These are phyloP conservation scores for Colletotrichum endophyticum DNA, from an alignment of 2,329 filamentous ascomycete species.

Conservation along the genomic window DNA sequence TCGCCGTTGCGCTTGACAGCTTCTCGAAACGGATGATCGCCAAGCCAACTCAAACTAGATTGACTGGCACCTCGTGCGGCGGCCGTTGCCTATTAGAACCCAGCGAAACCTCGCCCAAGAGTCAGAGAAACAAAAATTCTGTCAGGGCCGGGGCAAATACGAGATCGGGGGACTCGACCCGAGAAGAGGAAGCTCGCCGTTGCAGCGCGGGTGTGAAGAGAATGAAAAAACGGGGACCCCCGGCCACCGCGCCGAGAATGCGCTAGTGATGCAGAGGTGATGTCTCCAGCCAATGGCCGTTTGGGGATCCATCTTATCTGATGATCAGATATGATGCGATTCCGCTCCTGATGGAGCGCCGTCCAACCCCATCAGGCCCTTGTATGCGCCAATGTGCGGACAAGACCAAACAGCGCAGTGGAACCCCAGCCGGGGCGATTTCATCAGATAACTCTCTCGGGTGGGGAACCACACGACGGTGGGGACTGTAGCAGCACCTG, in stretches of 20 bases:
- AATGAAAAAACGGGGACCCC: not conserved
- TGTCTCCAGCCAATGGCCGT: not conserved
- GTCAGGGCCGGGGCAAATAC: not conserved
- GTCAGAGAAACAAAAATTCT: not conserved
- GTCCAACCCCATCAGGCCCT: not conserved
- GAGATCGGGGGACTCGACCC: not conserved
- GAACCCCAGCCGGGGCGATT: not conserved
- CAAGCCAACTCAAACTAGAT: not conserved
- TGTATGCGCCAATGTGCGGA: not conserved
- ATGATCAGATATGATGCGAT: slow-evolving; percentile 24
- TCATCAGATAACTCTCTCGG: slow-evolving; percentile 14
- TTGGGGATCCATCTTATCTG: slow-evolving; percentile 22
- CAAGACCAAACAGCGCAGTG: not conserved
- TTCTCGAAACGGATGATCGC: not conserved
- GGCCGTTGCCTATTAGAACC: not conserved
- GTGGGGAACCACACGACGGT: slow-evolving; percentile 4
- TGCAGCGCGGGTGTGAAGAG: not conserved
- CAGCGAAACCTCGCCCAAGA: not conserved
- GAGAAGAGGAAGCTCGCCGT: not conserved
- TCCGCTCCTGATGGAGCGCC: not conserved
- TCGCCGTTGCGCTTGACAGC: not conserved
- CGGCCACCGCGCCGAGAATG: slow-evolving; percentile 3
- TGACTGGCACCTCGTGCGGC: not conserved
- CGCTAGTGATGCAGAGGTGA: slow-evolving; percentile 10
- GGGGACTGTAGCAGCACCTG: not conserved